Base-by-base conservation (phyloP, 2,329 filamentous ascomycete genomes). In the Ceratocystis eucalypticola region DNA sequence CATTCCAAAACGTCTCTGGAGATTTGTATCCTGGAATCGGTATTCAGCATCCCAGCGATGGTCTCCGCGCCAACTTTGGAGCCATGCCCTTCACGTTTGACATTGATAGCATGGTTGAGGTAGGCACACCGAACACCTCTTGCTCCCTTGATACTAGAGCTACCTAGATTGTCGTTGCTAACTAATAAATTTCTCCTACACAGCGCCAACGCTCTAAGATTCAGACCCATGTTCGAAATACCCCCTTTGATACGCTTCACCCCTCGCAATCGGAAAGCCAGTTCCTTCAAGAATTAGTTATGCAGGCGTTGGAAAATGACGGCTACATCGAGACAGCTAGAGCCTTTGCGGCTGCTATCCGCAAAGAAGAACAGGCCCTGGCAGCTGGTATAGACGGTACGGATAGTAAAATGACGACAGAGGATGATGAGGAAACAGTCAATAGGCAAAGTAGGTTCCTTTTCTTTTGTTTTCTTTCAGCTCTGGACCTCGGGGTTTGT, bases 291-390 rank as follows among this genome's bases (percentile, higher is more conserved):
- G 41, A n/a, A 41, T 65, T 81, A 78, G 82, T 86, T 20, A 81
- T 91, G 48, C 92, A 96, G 75, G 97, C 96, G 70, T 79, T 99
- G 15, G 89, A 92, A 46, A 93, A 97, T 71, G 94, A 97, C 72
- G 94, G 94, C 68, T 97, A 96, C 71, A 88, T 96, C 6, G 93
- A 96, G 70, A 96, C 93, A 0, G 92, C 92, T 7, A 84, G 87
- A 69, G 91, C 90, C 0, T 97, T 99, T 78, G 86, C 89, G 2
- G 82, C 88, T 71, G 93, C 97, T 72, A 85, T 96, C 30, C 82
- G 84, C 65, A 78, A 82, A 17, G 89, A 96, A 74, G 87, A 88
- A 71, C 79, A 83, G 71, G 85, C 88, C 7, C 76, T 96, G 66
- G 83, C 82, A 69, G 79, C 84, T 55, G 82, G 84, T 66, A 76